phyloP scores from a whole-genome alignment of 495 filamentous ascomycete genomes.

The Podospora appendiculata region DNA sequence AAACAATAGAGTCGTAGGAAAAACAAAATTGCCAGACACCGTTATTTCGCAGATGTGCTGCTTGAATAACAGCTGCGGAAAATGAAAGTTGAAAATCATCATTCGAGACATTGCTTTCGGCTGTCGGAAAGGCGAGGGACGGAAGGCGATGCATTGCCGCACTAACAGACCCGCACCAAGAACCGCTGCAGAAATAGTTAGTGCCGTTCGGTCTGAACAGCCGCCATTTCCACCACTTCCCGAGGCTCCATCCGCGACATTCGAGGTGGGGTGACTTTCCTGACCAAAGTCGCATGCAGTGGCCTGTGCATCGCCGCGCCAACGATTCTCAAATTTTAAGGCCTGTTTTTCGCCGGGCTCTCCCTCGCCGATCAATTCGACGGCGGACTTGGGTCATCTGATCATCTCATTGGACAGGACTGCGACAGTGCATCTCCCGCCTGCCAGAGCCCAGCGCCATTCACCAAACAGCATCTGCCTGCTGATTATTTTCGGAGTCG shows the following conservation, averaged over 20 bases:
- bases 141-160: background rate
- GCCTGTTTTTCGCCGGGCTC: slow-evolving; percentile 1
- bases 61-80: too few species aligned
- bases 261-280: background rate
- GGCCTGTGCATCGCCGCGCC: slow-evolving; percentile 19
- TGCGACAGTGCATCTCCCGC: background rate
- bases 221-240: background rate
- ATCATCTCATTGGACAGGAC: slow-evolving; percentile 8
- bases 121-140: too few species aligned
- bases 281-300: background rate
- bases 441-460: background rate
- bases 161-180: background rate
- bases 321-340: slow-evolving; percentile 15
- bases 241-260: background rate
- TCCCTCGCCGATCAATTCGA: background rate
- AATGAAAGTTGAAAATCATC: too few species aligned
- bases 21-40: too few species aligned
- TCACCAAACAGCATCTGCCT: too few species aligned
- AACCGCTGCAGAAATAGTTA: background rate
- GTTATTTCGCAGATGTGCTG: too few species aligned
- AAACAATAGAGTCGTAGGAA: too few species aligned
- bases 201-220: background rate
- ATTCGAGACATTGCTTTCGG: too few species aligned
- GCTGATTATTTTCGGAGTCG: too few species aligned
- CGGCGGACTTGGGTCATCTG: background rate